Evolutionary conservation across 2,329 filamentous ascomycete genomes (phyloP).

Genomic region (Colletotrichum sp.): DNA sequence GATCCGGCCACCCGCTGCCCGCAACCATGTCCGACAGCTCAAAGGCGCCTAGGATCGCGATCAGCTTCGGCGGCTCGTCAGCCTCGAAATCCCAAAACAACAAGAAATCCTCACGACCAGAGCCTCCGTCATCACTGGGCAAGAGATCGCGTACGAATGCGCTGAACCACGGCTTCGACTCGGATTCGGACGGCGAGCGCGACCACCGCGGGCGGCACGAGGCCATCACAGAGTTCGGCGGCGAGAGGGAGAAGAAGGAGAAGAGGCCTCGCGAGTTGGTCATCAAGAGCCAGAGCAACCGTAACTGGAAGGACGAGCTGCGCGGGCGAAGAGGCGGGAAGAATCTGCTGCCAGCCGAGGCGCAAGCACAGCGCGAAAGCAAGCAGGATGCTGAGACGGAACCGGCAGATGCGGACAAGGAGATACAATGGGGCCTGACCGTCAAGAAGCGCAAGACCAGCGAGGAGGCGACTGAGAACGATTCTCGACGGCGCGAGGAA

Average conservation of each 20-base stretch:
- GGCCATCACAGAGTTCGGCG: slow-evolving; percentile 55
- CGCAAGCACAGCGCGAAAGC: slow-evolving; percentile 49
- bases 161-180: slow-evolving; percentile 49
- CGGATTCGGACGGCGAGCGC: slow-evolving; percentile 34
- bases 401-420: slow-evolving; percentile 52
- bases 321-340: slow-evolving; percentile 50
- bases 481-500: background rate
- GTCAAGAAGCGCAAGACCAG: slow-evolving; percentile 55
- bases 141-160: slow-evolving; percentile 52
- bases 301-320: slow-evolving; percentile 66
- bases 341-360: slow-evolving; percentile 63
- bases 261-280: slow-evolving; percentile 47
- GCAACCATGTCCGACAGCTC: slow-evolving; percentile 17
- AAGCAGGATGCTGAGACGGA: slow-evolving; percentile 32
- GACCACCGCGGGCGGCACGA: slow-evolving; percentile 41
- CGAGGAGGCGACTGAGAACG: slow-evolving; percentile 52
- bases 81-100: background rate
- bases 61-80: slow-evolving; percentile 20
- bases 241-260: slow-evolving; percentile 43
- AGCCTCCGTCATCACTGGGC: slow-evolving; percentile 49
- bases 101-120: background rate
- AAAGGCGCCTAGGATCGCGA: slow-evolving; percentile 19
- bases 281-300: slow-evolving; percentile 64
- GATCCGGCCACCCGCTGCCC: background rate
- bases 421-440: slow-evolving; percentile 61